Evolutionary conservation across 768 basidiomycete species (phyloP).

Genomic region (Lactifluus subvellereus): DNA sequence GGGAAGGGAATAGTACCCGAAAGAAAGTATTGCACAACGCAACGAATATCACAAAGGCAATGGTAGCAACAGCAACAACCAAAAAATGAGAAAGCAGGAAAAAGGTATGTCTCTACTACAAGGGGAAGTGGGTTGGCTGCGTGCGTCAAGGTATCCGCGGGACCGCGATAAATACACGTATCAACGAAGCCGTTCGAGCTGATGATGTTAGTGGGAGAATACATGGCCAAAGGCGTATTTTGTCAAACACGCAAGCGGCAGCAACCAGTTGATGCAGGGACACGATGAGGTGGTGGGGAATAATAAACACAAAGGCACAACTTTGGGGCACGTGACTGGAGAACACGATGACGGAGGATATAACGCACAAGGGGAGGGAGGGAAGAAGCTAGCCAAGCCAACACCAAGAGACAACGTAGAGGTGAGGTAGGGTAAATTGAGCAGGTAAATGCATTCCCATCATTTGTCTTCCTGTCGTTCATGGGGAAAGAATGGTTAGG

Average conservation of each 20-base stretch:
- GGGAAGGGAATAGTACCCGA: background rate
- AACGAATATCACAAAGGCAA: background rate
- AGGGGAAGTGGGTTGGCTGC: background rate
- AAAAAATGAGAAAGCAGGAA: conserved; percentile 1
- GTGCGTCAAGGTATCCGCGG: conserved; percentile 21
- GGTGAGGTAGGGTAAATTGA: background rate
- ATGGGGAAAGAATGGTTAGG: background rate
- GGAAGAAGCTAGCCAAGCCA: background rate
- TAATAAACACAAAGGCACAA: conserved; percentile 1
- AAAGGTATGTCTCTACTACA: conserved; percentile 7
- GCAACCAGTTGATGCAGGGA: conserved; percentile 1
- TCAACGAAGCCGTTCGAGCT: background rate
- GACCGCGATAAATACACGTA: conserved; percentile 20
- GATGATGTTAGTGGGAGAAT: conserved; percentile 11
- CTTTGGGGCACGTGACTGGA: background rate
- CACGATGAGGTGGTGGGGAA: conserved; percentile 7
- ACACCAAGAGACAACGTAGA: conserved; percentile 1
- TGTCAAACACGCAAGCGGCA: background rate
- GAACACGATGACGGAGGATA: conserved; percentile 4
- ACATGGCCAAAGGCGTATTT: conserved; percentile 2
- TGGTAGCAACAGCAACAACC: background rate
- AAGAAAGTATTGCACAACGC: conserved; percentile 14
- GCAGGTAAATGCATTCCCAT: background rate
- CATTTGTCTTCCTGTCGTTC: background rate
- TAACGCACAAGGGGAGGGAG: background rate